phyloP scores from a whole-genome alignment of 257 asterid genomes.

The Solanum piurae region DNA sequence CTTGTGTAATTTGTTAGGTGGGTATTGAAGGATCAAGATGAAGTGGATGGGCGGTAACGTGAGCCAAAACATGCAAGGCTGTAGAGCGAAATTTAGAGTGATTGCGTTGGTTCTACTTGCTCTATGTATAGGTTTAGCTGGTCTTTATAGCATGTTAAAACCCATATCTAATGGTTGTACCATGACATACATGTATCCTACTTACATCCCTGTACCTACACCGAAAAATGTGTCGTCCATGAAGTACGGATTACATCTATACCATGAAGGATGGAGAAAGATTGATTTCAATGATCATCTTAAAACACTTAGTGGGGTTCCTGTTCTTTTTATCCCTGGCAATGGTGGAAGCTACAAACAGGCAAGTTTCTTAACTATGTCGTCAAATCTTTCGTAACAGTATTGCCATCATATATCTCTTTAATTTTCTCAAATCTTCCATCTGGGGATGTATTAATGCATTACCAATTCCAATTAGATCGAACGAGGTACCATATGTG shows the following conservation, averaged over 20 bases:
- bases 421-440: neutral
- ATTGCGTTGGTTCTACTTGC: constrained; percentile 34
- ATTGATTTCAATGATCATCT: constrained; percentile 69
- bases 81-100: constrained; percentile 35
- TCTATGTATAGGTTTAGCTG: constrained; percentile 47
- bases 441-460: neutral
- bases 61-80: constrained; percentile 18
- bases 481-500: neutral
- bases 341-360: constrained; percentile 99
- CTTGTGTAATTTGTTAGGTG: neutral
- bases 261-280: constrained; percentile 91
- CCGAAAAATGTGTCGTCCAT: constrained; percentile 44
- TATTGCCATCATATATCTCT: neutral
- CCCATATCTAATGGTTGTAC: constrained; percentile 83
- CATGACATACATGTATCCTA: constrained; percentile 99
- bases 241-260: constrained; percentile 64
- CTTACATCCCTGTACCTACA: constrained; percentile 67
- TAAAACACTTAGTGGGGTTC: constrained; percentile 68
- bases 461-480: neutral
- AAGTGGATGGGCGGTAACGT: neutral
- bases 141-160: constrained; percentile 43
- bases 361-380: constrained; percentile 34
- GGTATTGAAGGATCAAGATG: neutral
- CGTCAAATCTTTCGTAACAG: neutral
- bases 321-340: constrained; percentile 94